Evolutionary conservation across 495 filamentous ascomycete species (phyloP), one percentile per base, ranked within the genome.

Genomic region (Aspergillus leporis): DNA sequence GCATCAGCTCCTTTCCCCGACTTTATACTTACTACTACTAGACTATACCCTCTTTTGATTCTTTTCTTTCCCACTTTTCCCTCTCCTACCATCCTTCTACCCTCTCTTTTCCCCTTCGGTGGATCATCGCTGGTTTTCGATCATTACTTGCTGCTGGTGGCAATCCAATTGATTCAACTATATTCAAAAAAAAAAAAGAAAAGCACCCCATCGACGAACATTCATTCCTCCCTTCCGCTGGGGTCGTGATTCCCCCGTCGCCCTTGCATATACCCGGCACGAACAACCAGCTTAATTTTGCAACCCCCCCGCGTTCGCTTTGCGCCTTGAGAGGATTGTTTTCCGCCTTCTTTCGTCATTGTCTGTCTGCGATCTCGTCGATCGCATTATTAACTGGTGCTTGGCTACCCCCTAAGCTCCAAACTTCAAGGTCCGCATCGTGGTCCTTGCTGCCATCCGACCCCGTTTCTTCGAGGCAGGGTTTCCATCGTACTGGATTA

Each of bases 381-480:
- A 57, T 64, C 61, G 30, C 43, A 41, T 53, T 60, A 49, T 48
- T 49, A 54, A n/a, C 50, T 21, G 18, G 34, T 54, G n/a, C 13
- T 54, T 48, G 43, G 48, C 51, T 53, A 14, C 41, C 13, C 32
- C 22, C n/a, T 38, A 46, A 14, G 28, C 18, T 30, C 55, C 30
- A 21, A 32, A 38, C 34, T 36, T 40, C 47, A 38, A 25, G 52
- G 23, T 38, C 31, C 46, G 55, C 22, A 55, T 64, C 55, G 47
- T 60, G 60, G 66, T 74, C 73, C 73, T 76, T 76, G 72, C 74
- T 69, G 61, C 65, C 58, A 60, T 60, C 60, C 67, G 56, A 51
- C 56, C 36, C 32, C 10, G 32, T 56, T 34, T 34, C 55, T 40
- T 46, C 57, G 57, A 59, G 38, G 57, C 56, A 68, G 51, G 66